Evolutionary conservation across 768 basidiomycete genomes (phyloP), one percentile per base, ranked within the genome.

Genomic region (Tylopilus balloui): DNA sequence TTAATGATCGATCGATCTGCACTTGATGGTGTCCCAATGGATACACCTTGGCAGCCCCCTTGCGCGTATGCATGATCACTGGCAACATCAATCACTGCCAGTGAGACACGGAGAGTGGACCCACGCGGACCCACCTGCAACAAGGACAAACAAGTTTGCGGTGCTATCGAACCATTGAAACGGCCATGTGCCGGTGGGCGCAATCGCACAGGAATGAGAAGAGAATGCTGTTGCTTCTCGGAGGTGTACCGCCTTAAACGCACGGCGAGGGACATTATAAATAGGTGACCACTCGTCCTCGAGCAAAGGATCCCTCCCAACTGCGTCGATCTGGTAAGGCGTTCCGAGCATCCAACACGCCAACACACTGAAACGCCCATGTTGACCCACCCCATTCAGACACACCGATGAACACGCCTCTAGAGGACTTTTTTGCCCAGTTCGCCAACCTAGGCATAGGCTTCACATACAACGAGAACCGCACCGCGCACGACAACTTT

Each of bases 381-480:
- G 9, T 8, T 13, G n/a, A 4, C 17, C 5, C 31, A 29, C 19
- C 19, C 27, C 11, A 7, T 32, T 7, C 28, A 59, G 57, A 32
- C 19, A 32, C 19, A 27, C 14, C 31, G 28, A 50, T 47, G 56
- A 50, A 21, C 46, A 12, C 25, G 9, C 58, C 65, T 15, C 63
- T 67, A 42, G 58, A 57, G 4, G 42, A 38, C 1, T 67, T 68
- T 48, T 67, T 65, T 38, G 55, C 21, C 10, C 53, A 34, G 14
- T 65, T 58, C 14, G 50, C 55, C 43, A 11, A 1, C 34, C 50
- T 57, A 1, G 6, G 2, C 24, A 35, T 54, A 2, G 45, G 50
- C 0, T 65, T 61, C n/a, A 14, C 43, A 13, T 65, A 66, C 24
- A 27, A 19, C 3, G 12, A 11, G 14, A 23, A 44, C 23, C 21